Conservation (phyloP, 1,284 basidiomycete species). For the Neonothopanus nambi region DNA sequence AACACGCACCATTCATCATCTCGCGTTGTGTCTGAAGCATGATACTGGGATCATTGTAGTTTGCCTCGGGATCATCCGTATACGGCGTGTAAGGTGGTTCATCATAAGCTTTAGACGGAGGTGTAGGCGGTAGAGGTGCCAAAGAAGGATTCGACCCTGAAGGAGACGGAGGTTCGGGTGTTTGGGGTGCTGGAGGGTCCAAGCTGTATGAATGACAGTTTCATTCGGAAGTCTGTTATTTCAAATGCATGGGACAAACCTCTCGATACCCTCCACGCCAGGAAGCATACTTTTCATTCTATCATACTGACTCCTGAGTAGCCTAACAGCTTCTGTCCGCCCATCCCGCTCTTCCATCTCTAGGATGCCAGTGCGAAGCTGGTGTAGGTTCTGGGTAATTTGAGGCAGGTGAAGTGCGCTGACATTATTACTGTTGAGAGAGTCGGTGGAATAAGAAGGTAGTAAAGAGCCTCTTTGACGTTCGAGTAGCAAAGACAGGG, state of each 20-base stretch:
- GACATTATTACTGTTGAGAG: conserved; percentile 18
- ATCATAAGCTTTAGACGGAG: conserved; percentile 24
- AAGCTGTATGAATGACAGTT: conserved; percentile 2
- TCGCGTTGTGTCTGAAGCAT: conserved; percentile 68
- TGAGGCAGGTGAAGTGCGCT: conserved; percentile 57
- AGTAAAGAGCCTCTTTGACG: conserved; percentile 65
- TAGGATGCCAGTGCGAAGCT: conserved; percentile 61
- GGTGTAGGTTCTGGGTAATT: conserved; percentile 64
- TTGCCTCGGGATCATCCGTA: conserved; percentile 66
- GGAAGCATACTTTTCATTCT: conserved; percentile 63
- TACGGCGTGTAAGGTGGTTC: conserved; percentile 57
- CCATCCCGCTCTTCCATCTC: conserved; percentile 56
- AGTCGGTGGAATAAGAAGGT: conserved; percentile 32
- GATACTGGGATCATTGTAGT: conserved; percentile 41
- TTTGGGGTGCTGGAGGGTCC: conserved; percentile 4
- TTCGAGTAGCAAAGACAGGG: conserved; percentile 72
- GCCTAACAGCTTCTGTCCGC: conserved; percentile 39
- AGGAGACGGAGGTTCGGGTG: background rate
- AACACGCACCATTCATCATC: conserved; percentile 71
- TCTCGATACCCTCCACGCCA: conserved; percentile 48
- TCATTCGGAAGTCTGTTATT: too few relatives aligned
- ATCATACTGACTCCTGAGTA: conserved; percentile 66
- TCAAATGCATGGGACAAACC: background rate
- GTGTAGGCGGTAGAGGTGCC: conserved; percentile 19
- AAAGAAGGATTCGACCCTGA: conserved; percentile 11